Evolutionary conservation across 1,284 basidiomycete species (phyloP).

Genomic region (Naganishia cerealis): DNA sequence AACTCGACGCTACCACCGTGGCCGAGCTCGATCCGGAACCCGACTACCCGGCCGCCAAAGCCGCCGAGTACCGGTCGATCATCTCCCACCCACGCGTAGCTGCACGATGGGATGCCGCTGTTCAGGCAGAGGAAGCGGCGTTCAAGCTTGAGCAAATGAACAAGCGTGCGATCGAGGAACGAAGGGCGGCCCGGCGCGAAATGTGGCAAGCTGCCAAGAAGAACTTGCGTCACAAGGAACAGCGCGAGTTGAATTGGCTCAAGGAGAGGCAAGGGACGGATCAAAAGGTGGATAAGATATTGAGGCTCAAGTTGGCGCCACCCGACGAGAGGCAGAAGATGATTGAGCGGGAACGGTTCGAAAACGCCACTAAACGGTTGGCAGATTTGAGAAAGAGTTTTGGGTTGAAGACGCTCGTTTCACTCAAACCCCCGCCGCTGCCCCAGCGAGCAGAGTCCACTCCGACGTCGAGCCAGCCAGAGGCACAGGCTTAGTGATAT

Average conservation of each 20-base stretch:
- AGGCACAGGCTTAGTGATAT: neutral
- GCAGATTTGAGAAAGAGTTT: conserved; percentile 12
- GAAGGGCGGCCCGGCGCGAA: conserved; percentile 11
- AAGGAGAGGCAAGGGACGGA: conserved; percentile 10
- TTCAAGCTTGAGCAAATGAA: conserved; percentile 27
- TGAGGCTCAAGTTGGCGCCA: conserved; percentile 4
- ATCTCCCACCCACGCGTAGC: conserved; percentile 10
- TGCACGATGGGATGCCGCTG: conserved; percentile 21
- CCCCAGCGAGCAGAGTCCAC: neutral
- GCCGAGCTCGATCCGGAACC: conserved; percentile 28
- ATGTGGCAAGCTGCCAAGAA: conserved; percentile 26
- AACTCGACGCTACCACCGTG: conserved; percentile 1
- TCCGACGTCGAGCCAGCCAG: neutral
- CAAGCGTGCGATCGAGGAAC: conserved; percentile 12
- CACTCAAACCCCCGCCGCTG: neutral
- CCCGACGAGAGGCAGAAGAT: conserved; percentile 4
- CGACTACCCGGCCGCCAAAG: conserved; percentile 12
- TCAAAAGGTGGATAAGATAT: conserved; percentile 20
- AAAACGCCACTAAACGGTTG: conserved; percentile 6
- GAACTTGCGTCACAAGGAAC: conserved; percentile 13
- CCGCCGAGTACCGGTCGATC: conserved; percentile 15
- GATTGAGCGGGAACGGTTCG: conserved; percentile 12
- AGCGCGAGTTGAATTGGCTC: conserved; percentile 25
- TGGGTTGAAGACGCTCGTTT: conserved; percentile 17
- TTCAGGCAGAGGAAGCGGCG: conserved; percentile 16